Base-by-base conservation (phyloP, 805 yeast species). In the Saturnispora silvae region DNA sequence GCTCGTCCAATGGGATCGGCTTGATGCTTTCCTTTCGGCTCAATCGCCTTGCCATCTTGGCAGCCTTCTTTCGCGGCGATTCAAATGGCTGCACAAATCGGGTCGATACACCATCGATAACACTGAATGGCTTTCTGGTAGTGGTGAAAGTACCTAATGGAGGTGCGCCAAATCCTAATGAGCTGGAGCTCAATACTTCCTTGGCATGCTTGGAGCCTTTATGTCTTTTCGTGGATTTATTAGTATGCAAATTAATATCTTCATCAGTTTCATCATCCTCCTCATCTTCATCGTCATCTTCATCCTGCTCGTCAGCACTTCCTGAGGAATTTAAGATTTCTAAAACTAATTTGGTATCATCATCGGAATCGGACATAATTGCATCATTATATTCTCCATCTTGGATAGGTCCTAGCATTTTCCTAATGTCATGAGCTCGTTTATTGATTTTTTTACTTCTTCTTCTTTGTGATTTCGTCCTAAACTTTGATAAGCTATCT, bases 251-350 rank as follows among this genome's bases (percentile, higher is more conserved):
- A 14, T 78, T 68, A n/a, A 74, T 70, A 52, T 89, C 97, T 44
- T 85, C 96, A 56, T 89, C 98, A 0, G 98, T 92, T 13, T 94
- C 83, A 49, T 87, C 96, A 30, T 92, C 95, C 46, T 79, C 39
- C 71, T 49, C 18, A 29, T 42, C 4, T 39, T 38, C 13, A 53
- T 64, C 53, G 82, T 77, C 46, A 46, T 79, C 38, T 72, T 49
- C 17, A 29, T 42, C 4, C 40, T 38, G 13, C 52, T 64, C 53
- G 82, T 77, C 46, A 81, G 78, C 55, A 81, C 81, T 51, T 78
- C 78, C 77, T 86, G 74, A 28, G 82, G 38, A 41, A 10, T 33
- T 36, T 17, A 40, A 34, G 6, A 44, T 44, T 25, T 44, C 36
- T 11, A 44, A 39, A n/a, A 38, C 31, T 23, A 35, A 38, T 11